Evolutionary conservation across 2,329 filamentous ascomycete genomes (phyloP), one percentile per base, ranked within the genome.

Genomic region (Ophiostoma australiae): DNA sequence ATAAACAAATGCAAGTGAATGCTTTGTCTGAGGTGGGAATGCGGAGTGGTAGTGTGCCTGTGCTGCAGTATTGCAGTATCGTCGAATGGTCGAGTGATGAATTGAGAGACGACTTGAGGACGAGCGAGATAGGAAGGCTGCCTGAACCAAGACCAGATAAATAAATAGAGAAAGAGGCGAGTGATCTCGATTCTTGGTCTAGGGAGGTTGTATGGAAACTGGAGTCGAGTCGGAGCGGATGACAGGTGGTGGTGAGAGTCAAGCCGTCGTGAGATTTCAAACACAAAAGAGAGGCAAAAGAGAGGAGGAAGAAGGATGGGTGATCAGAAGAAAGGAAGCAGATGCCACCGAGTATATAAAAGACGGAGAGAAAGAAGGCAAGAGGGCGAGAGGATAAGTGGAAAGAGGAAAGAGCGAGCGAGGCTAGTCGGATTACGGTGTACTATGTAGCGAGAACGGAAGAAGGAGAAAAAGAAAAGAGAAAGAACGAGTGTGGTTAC

Each of bases 1-100:
- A 72, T 71, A 72, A 68, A 71, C 71, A 73, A 73, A 73, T 70
- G 48, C 73, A 74, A 74, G 72, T 52, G 69, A 74, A 74, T 74
- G 73, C 70, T 70, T 73, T 69, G 39, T 41, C 37, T 37, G 33
- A 55, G 66, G 44, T 23, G 27, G 35, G 4, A 39, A 35, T 66
- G 33, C 33, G 10, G 23, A 10, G 63, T 23, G 35, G 6, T n/a
- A 11, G 52, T 58, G 35, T 52, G 58, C 15, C 15, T 31, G 61
- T 41, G 52, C 44, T 27, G 63, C 61, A 31, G 61, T 67, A 72
- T 61, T 35, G 67, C 58, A 63, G 58, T 31, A 35, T 63, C 23
- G 58, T 48, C 44, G 44, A 48, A 48, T 48, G 44, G 20, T 48
- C 44, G 52, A 58, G n/a, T 23, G 52, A 58, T 58, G 52, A 27